phyloP scores from a whole-genome alignment of 352 stramenopile genomes.

The Globisporangium radiosum region DNA sequence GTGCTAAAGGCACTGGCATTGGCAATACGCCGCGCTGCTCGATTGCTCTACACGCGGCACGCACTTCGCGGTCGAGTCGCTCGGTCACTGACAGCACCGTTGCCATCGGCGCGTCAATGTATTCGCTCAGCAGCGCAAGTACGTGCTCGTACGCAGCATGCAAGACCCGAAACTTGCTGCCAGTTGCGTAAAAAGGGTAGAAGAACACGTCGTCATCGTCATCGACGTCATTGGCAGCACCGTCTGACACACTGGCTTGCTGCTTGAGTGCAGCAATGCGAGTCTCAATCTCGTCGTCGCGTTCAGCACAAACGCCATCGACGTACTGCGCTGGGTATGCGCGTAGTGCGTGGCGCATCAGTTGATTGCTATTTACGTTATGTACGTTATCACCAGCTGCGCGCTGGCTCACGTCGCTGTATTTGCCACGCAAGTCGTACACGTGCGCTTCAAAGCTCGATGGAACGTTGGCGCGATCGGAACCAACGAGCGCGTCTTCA shows the following conservation, averaged over 20 bases:
- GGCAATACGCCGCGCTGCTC: not conserved
- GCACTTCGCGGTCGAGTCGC: constrained; percentile 28
- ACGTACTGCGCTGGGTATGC: constrained; percentile 51
- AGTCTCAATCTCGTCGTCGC: constrained; percentile 42
- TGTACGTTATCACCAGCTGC: not conserved
- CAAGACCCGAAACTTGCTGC: constrained; percentile 15
- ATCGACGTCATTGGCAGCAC: not conserved
- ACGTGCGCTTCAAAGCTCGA: constrained; percentile 37
- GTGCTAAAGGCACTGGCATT: not conserved
- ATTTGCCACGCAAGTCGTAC: constrained; percentile 23
- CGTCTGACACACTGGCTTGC: constrained; percentile 4
- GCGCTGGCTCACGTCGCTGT: constrained; percentile 5
- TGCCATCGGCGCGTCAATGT: constrained; percentile 50
- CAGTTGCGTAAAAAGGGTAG: constrained; percentile 35
- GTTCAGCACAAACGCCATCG: constrained; percentile 43
- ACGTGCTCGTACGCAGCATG: constrained; percentile 55
- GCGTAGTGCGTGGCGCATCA: constrained; percentile 21
- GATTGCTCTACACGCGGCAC: constrained; percentile 13
- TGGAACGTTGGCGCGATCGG: constrained; percentile 31
- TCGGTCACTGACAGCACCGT: constrained; percentile 24
- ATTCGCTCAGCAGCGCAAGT: constrained; percentile 53
- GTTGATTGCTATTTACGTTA: not conserved
- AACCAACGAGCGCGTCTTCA: constrained; percentile 29
- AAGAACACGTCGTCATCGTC: constrained; percentile 32
- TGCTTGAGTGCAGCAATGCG: constrained; percentile 30